Conservation (phyloP, 2,329 filamentous ascomycete species). For the Capronia americana region DNA sequence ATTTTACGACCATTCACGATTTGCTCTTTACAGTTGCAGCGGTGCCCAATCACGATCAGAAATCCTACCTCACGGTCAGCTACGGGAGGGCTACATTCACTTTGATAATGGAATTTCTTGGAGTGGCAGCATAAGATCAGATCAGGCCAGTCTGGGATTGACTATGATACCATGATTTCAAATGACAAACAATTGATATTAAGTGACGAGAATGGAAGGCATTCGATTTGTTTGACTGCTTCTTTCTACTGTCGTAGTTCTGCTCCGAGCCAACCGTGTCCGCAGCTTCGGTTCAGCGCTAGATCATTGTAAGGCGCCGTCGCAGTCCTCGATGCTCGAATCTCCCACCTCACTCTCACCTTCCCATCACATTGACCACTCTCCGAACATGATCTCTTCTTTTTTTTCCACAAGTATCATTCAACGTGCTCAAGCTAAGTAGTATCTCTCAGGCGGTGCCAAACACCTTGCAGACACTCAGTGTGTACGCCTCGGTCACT, state of each 20-base stretch:
- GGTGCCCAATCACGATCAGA: not conserved
- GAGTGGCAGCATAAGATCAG: constrained; percentile 2
- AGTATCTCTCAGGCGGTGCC: too few relatives aligned
- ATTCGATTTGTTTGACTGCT: not conserved
- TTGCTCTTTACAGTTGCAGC: not conserved
- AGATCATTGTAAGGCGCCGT: not conserved
- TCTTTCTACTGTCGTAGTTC: not conserved
- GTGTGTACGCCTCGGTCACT: not conserved
- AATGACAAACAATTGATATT: constrained; percentile 5
- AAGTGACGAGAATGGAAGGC: constrained; percentile 2
- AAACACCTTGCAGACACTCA: too few relatives aligned
- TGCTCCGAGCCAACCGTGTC: not conserved
- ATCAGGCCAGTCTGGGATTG: constrained; percentile 7
- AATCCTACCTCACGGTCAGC: not conserved
- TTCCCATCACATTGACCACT: not conserved
- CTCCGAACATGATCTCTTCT: not conserved
- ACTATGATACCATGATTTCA: constrained; percentile 16
- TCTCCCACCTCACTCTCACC: not conserved
- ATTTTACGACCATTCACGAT: constrained; percentile 5
- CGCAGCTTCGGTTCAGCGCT: not conserved
- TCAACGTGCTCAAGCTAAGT: not conserved
- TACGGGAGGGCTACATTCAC: not conserved
- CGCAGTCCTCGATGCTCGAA: not conserved
- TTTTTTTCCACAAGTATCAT: not conserved
- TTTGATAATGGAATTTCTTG: not conserved